Conservation (phyloP, 1,284 basidiomycete species). For the Ustilago bromivora region DNA sequence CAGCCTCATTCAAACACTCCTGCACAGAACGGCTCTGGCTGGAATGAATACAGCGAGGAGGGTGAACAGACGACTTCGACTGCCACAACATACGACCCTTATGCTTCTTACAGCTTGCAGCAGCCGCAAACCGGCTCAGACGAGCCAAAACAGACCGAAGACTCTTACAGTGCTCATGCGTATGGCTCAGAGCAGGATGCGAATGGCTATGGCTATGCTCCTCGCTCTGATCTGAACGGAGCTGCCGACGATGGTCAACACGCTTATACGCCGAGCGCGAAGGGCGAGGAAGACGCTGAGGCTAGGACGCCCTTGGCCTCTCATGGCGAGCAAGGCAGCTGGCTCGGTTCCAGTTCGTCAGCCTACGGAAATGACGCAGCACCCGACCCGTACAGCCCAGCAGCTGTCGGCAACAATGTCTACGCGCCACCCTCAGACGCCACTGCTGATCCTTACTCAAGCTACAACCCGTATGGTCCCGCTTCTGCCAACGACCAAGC, state of each 20-base stretch:
- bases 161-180: conserved; percentile 12
- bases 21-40: conserved; percentile 17
- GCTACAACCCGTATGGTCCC: conserved; percentile 23
- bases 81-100: conserved; percentile 10
- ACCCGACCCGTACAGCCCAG: conserved; percentile 19
- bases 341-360: conserved; percentile 19
- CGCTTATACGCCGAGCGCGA: neutral
- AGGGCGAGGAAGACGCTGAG: conserved; percentile 23
- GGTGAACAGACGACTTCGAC: conserved; percentile 6
- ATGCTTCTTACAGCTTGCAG: conserved; percentile 12
- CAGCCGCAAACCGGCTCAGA: conserved; percentile 9
- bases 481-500: conserved; percentile 9
- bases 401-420: conserved; percentile 9
- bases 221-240: conserved; percentile 1
- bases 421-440: conserved; percentile 2
- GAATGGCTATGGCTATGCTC: conserved; percentile 10
- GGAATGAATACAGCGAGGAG: conserved; percentile 21
- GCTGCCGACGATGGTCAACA: neutral
- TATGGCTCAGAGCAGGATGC: neutral
- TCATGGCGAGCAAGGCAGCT: conserved; percentile 23
- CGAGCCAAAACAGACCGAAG: conserved; percentile 9
- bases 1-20: neutral
- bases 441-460: conserved; percentile 9
- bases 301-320: conserved; percentile 32
- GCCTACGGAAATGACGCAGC: conserved; percentile 12